Conservation (phyloP, 176 grass and related monocot genomes). For the Guadua angustifolia region DNA sequence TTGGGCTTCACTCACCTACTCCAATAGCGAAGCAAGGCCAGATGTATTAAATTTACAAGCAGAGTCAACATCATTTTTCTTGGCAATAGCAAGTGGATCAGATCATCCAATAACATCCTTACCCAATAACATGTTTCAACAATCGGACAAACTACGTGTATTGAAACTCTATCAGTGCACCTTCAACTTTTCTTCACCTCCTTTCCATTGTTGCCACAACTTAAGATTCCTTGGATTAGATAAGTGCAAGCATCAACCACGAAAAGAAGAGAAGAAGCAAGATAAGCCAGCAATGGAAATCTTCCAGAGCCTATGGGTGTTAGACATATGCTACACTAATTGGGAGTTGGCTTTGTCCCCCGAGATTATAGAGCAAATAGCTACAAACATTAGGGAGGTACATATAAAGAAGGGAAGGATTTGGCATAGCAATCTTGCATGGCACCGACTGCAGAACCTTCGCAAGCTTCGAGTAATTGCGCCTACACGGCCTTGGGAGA, state of each 20-base stretch:
- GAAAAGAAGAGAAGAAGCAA: background rate
- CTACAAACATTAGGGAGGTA: conserved; percentile 15
- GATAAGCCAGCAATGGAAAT: background rate
- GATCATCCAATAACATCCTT: background rate
- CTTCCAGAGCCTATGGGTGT: conserved; percentile 3
- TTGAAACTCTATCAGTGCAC: background rate
- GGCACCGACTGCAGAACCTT: too few species aligned
- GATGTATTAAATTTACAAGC: too few species aligned
- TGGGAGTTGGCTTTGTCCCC: background rate
- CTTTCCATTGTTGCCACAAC: background rate
- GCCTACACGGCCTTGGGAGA: too few species aligned
- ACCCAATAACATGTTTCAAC: background rate
- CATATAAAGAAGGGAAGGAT: conserved; percentile 1
- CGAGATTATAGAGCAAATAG: background rate
- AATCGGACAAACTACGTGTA: background rate
- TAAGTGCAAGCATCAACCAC: background rate
- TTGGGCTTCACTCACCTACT: too few species aligned
- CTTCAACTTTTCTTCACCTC: conserved; percentile 34
- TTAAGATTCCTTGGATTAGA: conserved; percentile 37
- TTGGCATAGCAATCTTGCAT: too few species aligned
- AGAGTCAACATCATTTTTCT: background rate
- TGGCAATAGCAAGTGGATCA: background rate
- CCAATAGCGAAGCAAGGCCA: too few species aligned
- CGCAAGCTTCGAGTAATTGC: too few species aligned
- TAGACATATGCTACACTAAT: conserved; percentile 12